phyloP scores from a whole-genome alignment of 139 green algal species.

The Chlamydomonas sphaeroides region DNA sequence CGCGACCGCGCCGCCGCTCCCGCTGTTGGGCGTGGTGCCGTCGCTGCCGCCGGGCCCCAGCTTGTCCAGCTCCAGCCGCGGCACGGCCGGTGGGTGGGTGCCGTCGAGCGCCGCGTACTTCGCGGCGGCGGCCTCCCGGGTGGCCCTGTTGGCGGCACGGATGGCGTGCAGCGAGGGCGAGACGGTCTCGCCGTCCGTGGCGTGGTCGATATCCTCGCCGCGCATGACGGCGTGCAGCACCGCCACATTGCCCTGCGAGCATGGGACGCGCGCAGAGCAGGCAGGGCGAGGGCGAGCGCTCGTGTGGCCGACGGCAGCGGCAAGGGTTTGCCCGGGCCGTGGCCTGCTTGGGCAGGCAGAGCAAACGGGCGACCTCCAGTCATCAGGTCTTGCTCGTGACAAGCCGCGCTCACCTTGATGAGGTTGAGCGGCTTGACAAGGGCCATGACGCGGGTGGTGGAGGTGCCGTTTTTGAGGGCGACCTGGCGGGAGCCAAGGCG shows the following conservation, averaged over 20 bases:
- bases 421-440: constrained; percentile 37
- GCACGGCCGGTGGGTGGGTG: neutral
- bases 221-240: constrained; percentile 26
- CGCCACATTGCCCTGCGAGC: constrained; percentile 4
- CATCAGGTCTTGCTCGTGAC: too few species aligned
- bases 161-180: constrained; percentile 3
- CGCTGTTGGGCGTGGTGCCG: neutral
- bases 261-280: too few species aligned
- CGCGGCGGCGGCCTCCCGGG: neutral
- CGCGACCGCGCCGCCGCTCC: neutral
- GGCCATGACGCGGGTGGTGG: constrained; percentile 17
- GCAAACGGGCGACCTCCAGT: too few species aligned
- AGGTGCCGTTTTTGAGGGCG: constrained; percentile 46
- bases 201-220: constrained; percentile 22
- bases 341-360: too few species aligned
- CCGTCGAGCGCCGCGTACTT: neutral
- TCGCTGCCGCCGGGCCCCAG: neutral
- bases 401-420: too few species aligned
- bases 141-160: neutral
- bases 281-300: too few species aligned
- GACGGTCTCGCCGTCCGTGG: neutral
- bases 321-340: too few species aligned
- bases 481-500: constrained; percentile 33
- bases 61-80: neutral
- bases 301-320: too few species aligned